These are phyloP conservation scores for Arabidopsis suecica DNA, from an alignment of 345 rosid species.

Conservation along the genomic window DNA sequence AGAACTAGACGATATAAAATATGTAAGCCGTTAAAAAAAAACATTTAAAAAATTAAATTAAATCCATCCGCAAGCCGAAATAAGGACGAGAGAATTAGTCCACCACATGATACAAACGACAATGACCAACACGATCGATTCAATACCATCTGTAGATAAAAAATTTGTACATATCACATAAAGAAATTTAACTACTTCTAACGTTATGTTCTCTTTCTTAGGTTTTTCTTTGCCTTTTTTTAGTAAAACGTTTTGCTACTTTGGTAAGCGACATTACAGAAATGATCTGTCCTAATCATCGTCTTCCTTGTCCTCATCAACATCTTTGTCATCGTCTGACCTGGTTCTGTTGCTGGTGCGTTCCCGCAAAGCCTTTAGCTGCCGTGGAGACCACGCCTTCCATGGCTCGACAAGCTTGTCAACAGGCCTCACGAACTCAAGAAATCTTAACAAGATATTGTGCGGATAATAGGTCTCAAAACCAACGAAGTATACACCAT, in stretches of 20 bases:
- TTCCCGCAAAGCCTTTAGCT: slow-evolving; percentile 35
- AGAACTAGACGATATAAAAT: background rate
- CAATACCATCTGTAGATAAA: background rate
- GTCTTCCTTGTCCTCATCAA: background rate
- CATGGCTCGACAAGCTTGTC: slow-evolving; percentile 45
- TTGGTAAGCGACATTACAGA: slow-evolving; percentile 21
- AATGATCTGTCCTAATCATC: slow-evolving; percentile 31
- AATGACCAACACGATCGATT: background rate
- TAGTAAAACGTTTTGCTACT: background rate
- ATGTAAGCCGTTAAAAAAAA: background rate
- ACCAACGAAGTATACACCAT: slow-evolving; percentile 44
- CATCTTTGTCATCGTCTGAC: slow-evolving; percentile 17
- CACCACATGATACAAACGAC: slow-evolving; percentile 8
- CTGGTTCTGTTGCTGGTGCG: background rate
- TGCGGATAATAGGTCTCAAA: slow-evolving; percentile 43
- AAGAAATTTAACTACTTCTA: slow-evolving; percentile 11
- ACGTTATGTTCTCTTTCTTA: slow-evolving; percentile 1
- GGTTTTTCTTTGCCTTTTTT: background rate
- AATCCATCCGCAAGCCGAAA: background rate
- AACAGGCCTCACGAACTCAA: slow-evolving; percentile 44
- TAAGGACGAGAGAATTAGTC: background rate
- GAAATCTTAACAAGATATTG: slow-evolving; percentile 29
- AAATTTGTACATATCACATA: slow-evolving; percentile 2
- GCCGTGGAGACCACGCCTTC: slow-evolving; percentile 45
- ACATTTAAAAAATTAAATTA: background rate